These are phyloP conservation scores for Guadua angustifolia DNA, from an alignment of 176 grass and related monocot species.

Conservation along the genomic window DNA sequence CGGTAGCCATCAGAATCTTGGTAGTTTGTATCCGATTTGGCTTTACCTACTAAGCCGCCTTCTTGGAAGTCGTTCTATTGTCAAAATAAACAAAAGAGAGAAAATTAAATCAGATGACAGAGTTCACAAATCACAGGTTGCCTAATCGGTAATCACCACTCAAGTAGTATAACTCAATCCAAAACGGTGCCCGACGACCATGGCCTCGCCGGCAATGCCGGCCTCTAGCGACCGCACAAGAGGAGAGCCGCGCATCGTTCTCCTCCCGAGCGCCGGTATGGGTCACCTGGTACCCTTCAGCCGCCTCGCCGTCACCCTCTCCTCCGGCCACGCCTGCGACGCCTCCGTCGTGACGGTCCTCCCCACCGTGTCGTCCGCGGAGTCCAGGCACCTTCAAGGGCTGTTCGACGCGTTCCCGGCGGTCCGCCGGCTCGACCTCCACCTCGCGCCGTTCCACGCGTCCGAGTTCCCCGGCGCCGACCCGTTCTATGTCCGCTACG, in stretches of 20 bases:
- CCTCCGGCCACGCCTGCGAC: slow-evolving; percentile 40
- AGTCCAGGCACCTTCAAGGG: slow-evolving; percentile 44
- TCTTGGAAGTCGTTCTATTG: not conserved
- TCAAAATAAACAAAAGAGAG: not conserved
- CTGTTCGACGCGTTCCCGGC: slow-evolving; percentile 47
- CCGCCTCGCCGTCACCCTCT: slow-evolving; percentile 59
- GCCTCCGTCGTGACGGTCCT: slow-evolving; percentile 54
- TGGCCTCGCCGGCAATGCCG: not conserved
- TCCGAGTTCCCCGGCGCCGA: slow-evolving; percentile 46
- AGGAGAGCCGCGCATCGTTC: slow-evolving; percentile 38
- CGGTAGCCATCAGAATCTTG: too few species aligned
- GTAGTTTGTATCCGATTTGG: too few species aligned
- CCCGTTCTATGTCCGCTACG: slow-evolving; percentile 73
- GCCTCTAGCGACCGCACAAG: too few species aligned
- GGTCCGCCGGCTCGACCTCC: slow-evolving; percentile 51
- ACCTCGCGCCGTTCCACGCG: slow-evolving; percentile 35
- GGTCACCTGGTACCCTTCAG: slow-evolving; percentile 72
- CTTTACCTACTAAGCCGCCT: not conserved
- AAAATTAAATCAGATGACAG: too few species aligned
- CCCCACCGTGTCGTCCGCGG: slow-evolving; percentile 62
- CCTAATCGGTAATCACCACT: too few species aligned
- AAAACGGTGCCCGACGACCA: slow-evolving; percentile 2
- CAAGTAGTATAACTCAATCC: too few species aligned
- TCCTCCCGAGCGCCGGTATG: slow-evolving; percentile 79
- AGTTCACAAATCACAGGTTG: too few species aligned